Percentiles rank a stretch among this genome's conserved stretches.
Evolutionary conservation across 305 asterid genomes (phyloP).

Genomic region (Rubia peregrina): DNA sequence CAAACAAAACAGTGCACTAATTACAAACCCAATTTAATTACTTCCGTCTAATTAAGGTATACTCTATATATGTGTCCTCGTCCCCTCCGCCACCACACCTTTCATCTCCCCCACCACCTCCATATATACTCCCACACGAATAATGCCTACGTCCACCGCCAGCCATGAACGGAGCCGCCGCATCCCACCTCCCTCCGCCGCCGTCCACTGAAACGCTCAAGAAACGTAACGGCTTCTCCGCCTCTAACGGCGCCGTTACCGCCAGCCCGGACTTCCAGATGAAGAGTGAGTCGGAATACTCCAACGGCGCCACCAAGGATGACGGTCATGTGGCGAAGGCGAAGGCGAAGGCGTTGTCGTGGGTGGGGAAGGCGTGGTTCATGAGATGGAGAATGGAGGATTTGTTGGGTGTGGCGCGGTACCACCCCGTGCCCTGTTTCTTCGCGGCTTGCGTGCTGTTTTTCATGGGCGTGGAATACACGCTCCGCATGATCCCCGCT

Average conservation of each 20-base stretch:
- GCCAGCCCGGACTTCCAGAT: neutral
- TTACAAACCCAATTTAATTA: neutral
- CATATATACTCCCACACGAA: neutral
- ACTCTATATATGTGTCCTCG: slow-evolving; percentile 15
- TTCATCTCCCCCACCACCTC: neutral
- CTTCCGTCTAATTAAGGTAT: neutral
- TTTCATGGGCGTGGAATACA: slow-evolving; percentile 88
- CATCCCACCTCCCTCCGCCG: slow-evolving; percentile 14
- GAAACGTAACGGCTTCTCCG: slow-evolving; percentile 12
- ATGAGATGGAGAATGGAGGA: slow-evolving; percentile 56
- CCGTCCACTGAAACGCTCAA: slow-evolving; percentile 14
- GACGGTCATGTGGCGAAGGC: neutral
- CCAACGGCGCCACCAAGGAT: neutral
- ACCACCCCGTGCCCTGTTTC: slow-evolving; percentile 66
- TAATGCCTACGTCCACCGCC: neutral
- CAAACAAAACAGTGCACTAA: neutral
- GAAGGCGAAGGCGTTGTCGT: neutral
- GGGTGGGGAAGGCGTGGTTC: slow-evolving; percentile 18
- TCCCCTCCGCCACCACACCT: slow-evolving; percentile 19
- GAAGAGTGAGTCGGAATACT: slow-evolving; percentile 1
- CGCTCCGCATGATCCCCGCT: slow-evolving; percentile 66
- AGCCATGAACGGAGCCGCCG: slow-evolving; percentile 21
- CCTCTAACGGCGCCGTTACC: neutral
- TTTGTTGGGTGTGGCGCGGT: slow-evolving; percentile 32
- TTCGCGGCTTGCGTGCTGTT: slow-evolving; percentile 55